Base-by-base conservation (phyloP, 2,329 filamentous ascomycete genomes). In the Trichoderma sp. region DNA sequence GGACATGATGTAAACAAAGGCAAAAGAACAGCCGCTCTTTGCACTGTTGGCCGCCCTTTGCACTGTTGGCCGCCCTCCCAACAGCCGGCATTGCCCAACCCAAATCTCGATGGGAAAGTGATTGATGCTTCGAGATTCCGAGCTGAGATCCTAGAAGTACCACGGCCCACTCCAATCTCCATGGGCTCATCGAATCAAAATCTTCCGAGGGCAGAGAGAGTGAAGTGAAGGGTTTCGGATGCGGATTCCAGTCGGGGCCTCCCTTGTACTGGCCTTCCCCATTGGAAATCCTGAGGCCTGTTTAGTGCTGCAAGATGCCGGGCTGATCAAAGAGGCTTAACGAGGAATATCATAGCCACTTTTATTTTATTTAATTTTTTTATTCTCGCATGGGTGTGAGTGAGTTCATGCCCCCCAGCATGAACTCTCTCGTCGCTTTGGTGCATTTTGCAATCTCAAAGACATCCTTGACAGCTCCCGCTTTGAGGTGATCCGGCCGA, bases 231-330 rank as follows among this genome's bases (percentile, higher is more conserved):
- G 41, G 31, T 66, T 66, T 66, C 63, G 35, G 21, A 29, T 27
- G 33, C n/a, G 63, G 21, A 27, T 45, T 29, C 45, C n/a, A 53
- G 45, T 53, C n/a, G 27, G 18, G 14, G 18, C 41, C 45, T 16
- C 67, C 67, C 67, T 41, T 71, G 38, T 35, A 38, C 7, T 24
- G 9, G 50, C 69, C 69, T 72, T 64, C 68, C 68, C 68, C 27
- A 50, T 64, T 71, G 27, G 35, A 64, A 38, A 71, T 71, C 56
- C 16, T 27, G 53, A 62, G 11, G 16, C 29, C 59, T 62, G 5
- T 31, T 31, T 62, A 33, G 67, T 38, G 45, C 31, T 60, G 6
- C 50, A 8, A 59, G 24, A 38, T 69, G 66, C 66, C 68, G 33
- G 56, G 53, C 56, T 33, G 33, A 24, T 12, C 35, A 27, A 45